Conservation (phyloP, 768 basidiomycete genomes). For the Trametes coccinea region DNA sequence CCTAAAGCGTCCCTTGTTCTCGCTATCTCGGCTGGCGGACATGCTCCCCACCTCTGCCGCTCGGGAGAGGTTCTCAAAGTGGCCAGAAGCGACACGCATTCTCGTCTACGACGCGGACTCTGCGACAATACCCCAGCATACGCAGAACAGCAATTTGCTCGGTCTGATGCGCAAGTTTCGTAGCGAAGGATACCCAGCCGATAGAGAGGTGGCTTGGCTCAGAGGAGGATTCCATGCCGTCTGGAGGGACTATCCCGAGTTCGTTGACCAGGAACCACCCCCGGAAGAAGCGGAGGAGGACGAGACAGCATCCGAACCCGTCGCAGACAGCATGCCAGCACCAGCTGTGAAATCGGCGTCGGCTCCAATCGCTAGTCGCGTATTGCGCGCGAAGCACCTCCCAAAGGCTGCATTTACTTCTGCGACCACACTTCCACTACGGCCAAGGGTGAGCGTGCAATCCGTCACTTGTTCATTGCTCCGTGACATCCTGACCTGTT, state of each 20-base stretch:
- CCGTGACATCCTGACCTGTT: background rate
- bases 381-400: constrained; percentile 57
- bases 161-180: constrained; percentile 78
- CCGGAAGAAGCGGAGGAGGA: constrained; percentile 52
- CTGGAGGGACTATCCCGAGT: constrained; percentile 50
- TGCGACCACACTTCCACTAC: constrained; percentile 37
- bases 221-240: constrained; percentile 81
- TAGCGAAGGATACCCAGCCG: constrained; percentile 47
- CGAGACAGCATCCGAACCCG: constrained; percentile 33
- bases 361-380: constrained; percentile 24
- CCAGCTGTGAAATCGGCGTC: constrained; percentile 17
- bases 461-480: background rate
- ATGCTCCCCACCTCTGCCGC: constrained; percentile 73
- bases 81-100: constrained; percentile 61
- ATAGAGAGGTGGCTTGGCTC: constrained; percentile 73
- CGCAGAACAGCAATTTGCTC: constrained; percentile 65
- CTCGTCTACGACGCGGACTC: constrained; percentile 89
- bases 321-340: background rate
- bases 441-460: constrained; percentile 24
- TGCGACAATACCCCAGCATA: constrained; percentile 36
- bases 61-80: constrained; percentile 58
- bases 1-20: constrained; percentile 87
- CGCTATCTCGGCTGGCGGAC: constrained; percentile 69
- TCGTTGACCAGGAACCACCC: constrained; percentile 53
- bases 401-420: constrained; percentile 65